phyloP scores from a whole-genome alignment of 2,329 filamentous ascomycete genomes.

The Leptographium wingfieldii region DNA sequence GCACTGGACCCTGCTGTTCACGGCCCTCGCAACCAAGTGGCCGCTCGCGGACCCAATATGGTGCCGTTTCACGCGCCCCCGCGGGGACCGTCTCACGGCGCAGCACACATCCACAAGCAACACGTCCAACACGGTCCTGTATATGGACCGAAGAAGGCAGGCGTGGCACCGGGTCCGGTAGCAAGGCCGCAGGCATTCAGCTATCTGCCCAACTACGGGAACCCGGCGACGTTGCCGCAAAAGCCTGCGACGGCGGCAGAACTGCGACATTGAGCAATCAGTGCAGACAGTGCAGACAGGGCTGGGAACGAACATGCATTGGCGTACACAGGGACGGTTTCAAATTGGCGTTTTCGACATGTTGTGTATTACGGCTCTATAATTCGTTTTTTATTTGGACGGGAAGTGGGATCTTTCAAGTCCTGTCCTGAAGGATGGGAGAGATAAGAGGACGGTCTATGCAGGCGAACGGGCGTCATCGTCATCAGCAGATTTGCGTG shows the following conservation, averaged over 20 bases:
- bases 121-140: conserved; percentile 19
- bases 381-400: background rate
- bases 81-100: conserved; percentile 18
- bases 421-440: background rate
- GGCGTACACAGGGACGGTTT: conserved; percentile 5
- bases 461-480: background rate
- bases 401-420: background rate
- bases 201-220: conserved; percentile 45
- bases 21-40: background rate
- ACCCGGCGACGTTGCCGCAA: conserved; percentile 46
- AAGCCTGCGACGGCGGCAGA: conserved; percentile 33
- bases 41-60: background rate
- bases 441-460: background rate
- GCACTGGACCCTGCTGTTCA: background rate
- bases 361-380: background rate
- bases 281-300: background rate
- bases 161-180: conserved; percentile 16
- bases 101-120: conserved; percentile 15
- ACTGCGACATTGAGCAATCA: background rate
- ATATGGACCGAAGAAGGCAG: conserved; percentile 19
- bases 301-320: conserved; percentile 3
- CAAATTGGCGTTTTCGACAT: conserved; percentile 5
- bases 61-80: background rate
- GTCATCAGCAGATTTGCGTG: background rate
- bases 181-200: conserved; percentile 29